phyloP scores from a whole-genome alignment of 2,329 filamentous ascomycete species.

The Talaromyces sp. region DNA sequence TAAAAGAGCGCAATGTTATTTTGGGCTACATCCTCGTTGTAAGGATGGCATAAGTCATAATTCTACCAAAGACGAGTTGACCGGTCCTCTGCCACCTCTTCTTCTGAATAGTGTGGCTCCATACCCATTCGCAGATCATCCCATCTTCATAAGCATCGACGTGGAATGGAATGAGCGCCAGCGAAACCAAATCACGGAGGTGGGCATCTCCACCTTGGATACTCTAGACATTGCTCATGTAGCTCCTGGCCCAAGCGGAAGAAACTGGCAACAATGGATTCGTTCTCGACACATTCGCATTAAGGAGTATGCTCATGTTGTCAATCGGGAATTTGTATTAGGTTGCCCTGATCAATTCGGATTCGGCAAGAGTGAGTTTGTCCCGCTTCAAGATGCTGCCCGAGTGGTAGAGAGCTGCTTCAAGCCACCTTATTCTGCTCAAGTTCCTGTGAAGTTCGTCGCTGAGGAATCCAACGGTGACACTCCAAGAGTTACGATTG shows the following conservation, averaged over 20 bases:
- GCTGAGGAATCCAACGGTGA: conserved; percentile 10
- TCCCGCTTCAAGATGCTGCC: conserved; percentile 47
- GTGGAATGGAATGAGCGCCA: conserved; percentile 74
- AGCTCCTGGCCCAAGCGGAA: conserved; percentile 59
- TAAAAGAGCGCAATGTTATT: conserved; percentile 64
- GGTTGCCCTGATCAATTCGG: conserved; percentile 79
- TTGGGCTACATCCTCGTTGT: conserved; percentile 60
- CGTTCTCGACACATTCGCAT: conserved; percentile 73
- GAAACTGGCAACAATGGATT: conserved; percentile 66
- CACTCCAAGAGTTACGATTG: conserved; percentile 3
- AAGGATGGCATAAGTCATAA: neutral
- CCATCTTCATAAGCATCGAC: conserved; percentile 75
- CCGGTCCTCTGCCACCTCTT: conserved; percentile 34
- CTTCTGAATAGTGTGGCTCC: conserved; percentile 47
- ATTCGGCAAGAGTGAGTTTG: conserved; percentile 58
- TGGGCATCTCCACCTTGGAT: conserved; percentile 80
- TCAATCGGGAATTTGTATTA: conserved; percentile 65
- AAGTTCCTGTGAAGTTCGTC: conserved; percentile 20
- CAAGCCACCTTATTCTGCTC: conserved; percentile 51
- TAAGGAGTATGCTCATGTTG: conserved; percentile 61
- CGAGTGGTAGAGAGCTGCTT: conserved; percentile 54
- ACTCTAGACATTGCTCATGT: conserved; percentile 56
- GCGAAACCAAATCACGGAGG: conserved; percentile 69
- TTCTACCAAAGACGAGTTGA: conserved; percentile 25
- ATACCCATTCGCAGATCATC: conserved; percentile 50